Evolutionary conservation across 331 rosid species (phyloP), one percentile per base, ranked within the genome.

Genomic region (Pyrus hybrid): DNA sequence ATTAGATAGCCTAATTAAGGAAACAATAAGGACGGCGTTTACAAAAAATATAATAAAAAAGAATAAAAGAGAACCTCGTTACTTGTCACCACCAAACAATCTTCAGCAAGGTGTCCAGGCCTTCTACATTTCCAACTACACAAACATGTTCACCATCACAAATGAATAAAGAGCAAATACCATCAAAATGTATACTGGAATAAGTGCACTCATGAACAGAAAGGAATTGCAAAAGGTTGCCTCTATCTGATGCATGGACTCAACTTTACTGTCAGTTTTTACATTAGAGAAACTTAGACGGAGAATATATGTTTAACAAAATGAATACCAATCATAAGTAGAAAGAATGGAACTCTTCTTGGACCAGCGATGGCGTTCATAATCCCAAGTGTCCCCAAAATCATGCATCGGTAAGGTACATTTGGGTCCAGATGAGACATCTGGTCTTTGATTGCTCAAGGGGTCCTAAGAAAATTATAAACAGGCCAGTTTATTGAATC

Each of bases 41-140:
- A 32, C 18, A 47, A 20, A 6, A 23, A 32, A 9, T 32, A 20
- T 58, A 72, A 4, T 10, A 7, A 66, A 43, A 51, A 71, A 43
- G 30, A 79, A 62, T 70, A 68, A 72, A 75, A 58, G 45, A 45
- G 56, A 81, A 88, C 87, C 87, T 88, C 79, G 78, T 67, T 82
- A 77, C 78, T 71, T 68, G 77, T 84, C 67, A 64, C 77, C 70
- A 82, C 91, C 73, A 81, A 64, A 93, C 98, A 93, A 82, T 93
- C 96, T 83, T 86, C 91, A 63, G 98, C 93, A 65, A 93, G 88
- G 85, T 93, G 98, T 70, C 96, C 96, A 62, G 96, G 98, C 82
- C 83, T 83, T 65, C 80, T 86, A 76, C 98, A 93, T 86, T 86
- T 93, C 96, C 93, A 93, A 85, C 98, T 93, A 81, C 79, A 81